Conservation (phyloP, 2,329 filamentous ascomycete species). For the Aspergillus hiratsukae region DNA sequence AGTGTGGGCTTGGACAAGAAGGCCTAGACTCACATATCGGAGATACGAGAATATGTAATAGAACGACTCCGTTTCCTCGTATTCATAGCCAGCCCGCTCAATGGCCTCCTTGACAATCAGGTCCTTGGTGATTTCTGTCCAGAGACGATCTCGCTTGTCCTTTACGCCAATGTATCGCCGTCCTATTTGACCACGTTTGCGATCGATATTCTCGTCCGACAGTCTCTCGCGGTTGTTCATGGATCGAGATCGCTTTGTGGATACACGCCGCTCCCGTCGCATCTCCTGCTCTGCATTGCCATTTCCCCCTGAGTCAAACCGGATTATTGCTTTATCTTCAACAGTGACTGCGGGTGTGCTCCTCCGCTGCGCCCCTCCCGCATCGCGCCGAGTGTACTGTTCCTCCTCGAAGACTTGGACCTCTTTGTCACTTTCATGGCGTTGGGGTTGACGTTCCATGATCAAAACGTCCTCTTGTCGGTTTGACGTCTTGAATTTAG, state of each 20-base stretch:
- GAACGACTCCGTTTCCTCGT: slow-evolving; percentile 81
- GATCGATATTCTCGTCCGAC: slow-evolving; percentile 52
- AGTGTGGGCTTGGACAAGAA: neutral
- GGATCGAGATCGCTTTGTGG: slow-evolving; percentile 69
- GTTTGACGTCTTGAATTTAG: slow-evolving; percentile 27
- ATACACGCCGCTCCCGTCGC: slow-evolving; percentile 68
- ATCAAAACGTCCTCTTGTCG: slow-evolving; percentile 21
- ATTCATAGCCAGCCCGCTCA: slow-evolving; percentile 77
- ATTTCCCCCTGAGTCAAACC: slow-evolving; percentile 74
- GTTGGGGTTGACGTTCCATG: slow-evolving; percentile 11
- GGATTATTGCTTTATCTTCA: slow-evolving; percentile 74
- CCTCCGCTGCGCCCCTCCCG: slow-evolving; percentile 64
- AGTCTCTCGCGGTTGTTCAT: slow-evolving; percentile 60
- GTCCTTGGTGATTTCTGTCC: slow-evolving; percentile 97
- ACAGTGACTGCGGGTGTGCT: slow-evolving; percentile 57
- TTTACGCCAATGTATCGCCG: slow-evolving; percentile 42
- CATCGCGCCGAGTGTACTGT: slow-evolving; percentile 63
- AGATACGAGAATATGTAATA: slow-evolving; percentile 94
- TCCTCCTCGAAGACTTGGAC: slow-evolving; percentile 52
- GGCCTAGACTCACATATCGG: slow-evolving; percentile 64
- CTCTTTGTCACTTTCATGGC: slow-evolving; percentile 25
- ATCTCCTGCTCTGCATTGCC: slow-evolving; percentile 73
- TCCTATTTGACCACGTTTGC: slow-evolving; percentile 37
- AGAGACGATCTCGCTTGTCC: slow-evolving; percentile 59
- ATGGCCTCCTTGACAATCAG: slow-evolving; percentile 83